Evolutionary conservation across 805 yeast genomes (phyloP).

Genomic region (Candida nonsorbophila): DNA sequence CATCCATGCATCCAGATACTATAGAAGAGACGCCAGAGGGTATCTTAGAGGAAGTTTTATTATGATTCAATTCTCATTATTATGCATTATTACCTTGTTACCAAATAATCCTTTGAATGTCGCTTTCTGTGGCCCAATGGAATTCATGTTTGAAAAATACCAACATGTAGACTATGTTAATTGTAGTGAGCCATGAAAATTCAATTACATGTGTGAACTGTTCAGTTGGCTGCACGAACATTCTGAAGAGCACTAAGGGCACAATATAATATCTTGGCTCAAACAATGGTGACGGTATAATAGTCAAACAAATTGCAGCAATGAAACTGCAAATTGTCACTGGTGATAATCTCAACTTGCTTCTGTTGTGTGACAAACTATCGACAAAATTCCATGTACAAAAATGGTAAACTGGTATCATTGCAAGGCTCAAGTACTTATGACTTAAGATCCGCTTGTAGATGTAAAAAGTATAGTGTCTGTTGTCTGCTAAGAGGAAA

Average conservation of each 20-base stretch:
- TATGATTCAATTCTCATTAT: slow-evolving; percentile 2
- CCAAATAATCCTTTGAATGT: slow-evolving; percentile 84
- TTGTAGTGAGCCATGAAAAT: slow-evolving; percentile 52
- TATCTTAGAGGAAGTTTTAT: neutral
- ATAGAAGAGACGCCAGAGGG: slow-evolving; percentile 1
- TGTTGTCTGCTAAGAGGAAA: slow-evolving; percentile 85
- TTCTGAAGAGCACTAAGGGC: slow-evolving; percentile 73
- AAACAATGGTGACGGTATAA: slow-evolving; percentile 86
- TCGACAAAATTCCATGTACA: slow-evolving; percentile 28
- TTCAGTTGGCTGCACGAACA: slow-evolving; percentile 27
- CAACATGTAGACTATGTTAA: slow-evolving; percentile 48
- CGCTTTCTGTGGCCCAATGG: slow-evolving; percentile 58
- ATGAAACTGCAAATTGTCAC: slow-evolving; percentile 47
- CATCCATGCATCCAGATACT: slow-evolving; percentile 1
- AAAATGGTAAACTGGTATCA: slow-evolving; percentile 71
- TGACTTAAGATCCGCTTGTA: slow-evolving; percentile 61
- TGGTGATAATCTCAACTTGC: slow-evolving; percentile 13
- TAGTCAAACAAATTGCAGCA: slow-evolving; percentile 50
- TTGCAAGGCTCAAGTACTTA: slow-evolving; percentile 39
- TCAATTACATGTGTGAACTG: slow-evolving; percentile 44
- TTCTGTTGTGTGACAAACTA: slow-evolving; percentile 9
- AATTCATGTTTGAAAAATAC: slow-evolving; percentile 63
- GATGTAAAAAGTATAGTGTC: slow-evolving; percentile 88
- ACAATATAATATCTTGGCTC: slow-evolving; percentile 91
- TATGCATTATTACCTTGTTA: slow-evolving; percentile 34